Percentiles rank a stretch among this genome's conserved stretches.
These are phyloP conservation scores for Guillardia theta DNA, from an alignment of 78 protist genomes.

Conservation along the genomic window DNA sequence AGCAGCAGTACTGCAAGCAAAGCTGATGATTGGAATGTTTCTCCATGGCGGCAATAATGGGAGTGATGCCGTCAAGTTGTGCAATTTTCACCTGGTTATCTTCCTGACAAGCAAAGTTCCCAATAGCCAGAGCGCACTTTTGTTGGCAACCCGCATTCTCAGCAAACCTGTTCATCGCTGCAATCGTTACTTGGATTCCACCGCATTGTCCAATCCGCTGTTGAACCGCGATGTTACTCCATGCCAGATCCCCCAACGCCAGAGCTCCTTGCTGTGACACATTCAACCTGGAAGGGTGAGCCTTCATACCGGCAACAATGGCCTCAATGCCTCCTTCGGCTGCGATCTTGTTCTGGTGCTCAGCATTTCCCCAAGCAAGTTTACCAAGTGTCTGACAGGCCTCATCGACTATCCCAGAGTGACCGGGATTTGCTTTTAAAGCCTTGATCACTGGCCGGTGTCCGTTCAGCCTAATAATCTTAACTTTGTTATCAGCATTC, in stretches of 20 bases:
- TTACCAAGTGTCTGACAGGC: slow-evolving; percentile 16
- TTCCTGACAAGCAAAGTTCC: slow-evolving; percentile 29
- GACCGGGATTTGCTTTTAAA: background rate
- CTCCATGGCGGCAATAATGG: slow-evolving; percentile 1
- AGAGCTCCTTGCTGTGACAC: background rate
- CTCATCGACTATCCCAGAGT: slow-evolving; percentile 5
- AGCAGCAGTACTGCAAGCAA: slow-evolving; percentile 39
- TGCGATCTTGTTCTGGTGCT: slow-evolving; percentile 29
- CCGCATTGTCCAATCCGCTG: background rate
- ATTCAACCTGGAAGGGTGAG: background rate
- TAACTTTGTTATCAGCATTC: background rate
- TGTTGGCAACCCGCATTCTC: slow-evolving; percentile 27
- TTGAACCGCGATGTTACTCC: background rate
- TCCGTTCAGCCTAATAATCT: background rate
- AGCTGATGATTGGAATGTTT: background rate
- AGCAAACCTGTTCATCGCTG: background rate
- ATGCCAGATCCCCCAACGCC: background rate
- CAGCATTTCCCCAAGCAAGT: background rate
- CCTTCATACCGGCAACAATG: background rate
- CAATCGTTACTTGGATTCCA: background rate
- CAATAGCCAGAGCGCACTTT: background rate
- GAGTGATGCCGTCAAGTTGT: slow-evolving; percentile 21
- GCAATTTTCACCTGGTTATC: slow-evolving; percentile 38
- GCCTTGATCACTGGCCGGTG: background rate
- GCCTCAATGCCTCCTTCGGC: background rate